Conservation (phyloP, 108 stramenopile species). For the Mayamaea pseudoterrestris region DNA sequence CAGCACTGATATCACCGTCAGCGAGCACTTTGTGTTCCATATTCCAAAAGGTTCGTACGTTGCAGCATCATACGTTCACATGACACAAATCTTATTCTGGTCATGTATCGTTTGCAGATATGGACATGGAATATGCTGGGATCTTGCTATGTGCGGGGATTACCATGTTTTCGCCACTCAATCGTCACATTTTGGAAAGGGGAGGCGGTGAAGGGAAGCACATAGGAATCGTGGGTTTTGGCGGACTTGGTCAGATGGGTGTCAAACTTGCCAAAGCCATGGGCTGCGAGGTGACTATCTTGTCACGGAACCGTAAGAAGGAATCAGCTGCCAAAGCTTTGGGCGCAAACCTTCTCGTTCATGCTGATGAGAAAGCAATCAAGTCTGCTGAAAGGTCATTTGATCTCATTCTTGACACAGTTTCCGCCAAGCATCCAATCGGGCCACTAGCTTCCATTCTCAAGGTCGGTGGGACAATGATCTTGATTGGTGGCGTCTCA, state of each 20-base stretch:
- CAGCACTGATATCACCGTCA: constrained; percentile 19
- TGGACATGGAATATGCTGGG: constrained; percentile 18
- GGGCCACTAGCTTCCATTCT: constrained; percentile 14
- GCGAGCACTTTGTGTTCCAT: constrained; percentile 24
- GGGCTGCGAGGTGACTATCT: constrained; percentile 22
- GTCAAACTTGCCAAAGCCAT: constrained; percentile 40
- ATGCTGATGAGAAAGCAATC: constrained; percentile 20
- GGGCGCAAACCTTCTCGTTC: constrained; percentile 22
- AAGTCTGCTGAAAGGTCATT: constrained; percentile 17
- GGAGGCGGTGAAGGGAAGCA: constrained; percentile 16
- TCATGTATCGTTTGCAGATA: too few relatives aligned
- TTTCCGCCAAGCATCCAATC: constrained; percentile 24
- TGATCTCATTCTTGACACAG: constrained; percentile 38
- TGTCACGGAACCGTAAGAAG: constrained; percentile 30
- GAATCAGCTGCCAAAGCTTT: constrained; percentile 19
- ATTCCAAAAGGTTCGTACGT: too few relatives aligned
- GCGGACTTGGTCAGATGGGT: constrained; percentile 51
- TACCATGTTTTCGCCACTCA: constrained; percentile 40
- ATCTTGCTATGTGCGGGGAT: constrained; percentile 53
- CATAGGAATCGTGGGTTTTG: constrained; percentile 46
- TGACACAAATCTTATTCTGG: too few relatives aligned
- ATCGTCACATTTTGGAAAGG: constrained; percentile 20
- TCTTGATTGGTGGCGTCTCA: constrained; percentile 19
- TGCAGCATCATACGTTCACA: too few relatives aligned
- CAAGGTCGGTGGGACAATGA: constrained; percentile 17